Evolutionary conservation across 2,329 filamentous ascomycete species (phyloP), one percentile per base, ranked within the genome.

Genomic region (Ceratocystiopsis sp.): DNA sequence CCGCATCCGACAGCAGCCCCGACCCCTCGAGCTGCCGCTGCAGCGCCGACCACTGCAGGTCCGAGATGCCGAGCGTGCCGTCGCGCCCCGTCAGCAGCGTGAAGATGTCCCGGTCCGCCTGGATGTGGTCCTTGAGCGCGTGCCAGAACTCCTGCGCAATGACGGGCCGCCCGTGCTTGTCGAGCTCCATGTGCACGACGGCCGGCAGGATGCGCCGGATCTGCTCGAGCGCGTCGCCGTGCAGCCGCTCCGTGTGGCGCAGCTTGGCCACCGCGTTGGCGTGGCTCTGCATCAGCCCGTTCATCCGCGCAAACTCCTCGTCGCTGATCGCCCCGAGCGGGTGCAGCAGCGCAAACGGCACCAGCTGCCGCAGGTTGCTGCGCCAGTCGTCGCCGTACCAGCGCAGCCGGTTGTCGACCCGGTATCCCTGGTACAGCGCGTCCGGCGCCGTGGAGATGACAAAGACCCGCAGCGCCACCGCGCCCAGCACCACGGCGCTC

Each of bases 71-170:
- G 14, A 61, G 53, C 17, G 58, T 60, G n/a, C 55, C 56, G 15
- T 62, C 53, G 3, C 57, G 54, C 3, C 58, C 55, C 29, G 61
- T 60, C 34, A 69, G 61, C 3, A 73, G 51, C 3, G 60, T 66
- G 35, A 73, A 54, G 35, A 75, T 62, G 29, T 60, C 58, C 2
- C 60, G 60, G 37, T 73, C 70, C 1, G 61, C 56, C 17, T 60
- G 60, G 40, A 81, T 68, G 45, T 69, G 64, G 42, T 70, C 67
- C 19, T 66, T 63, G 10, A 85, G 55, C 0, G 78, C 79, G 44
- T 73, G 64, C 71, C 75, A 85, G 46, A 85, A 81, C 3, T 75
- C 67, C 19, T 72, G 64, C 0, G 70, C 61, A 15, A 84, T 69
- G 18, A 69, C 59, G 0, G 63, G 57, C 11, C 68, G 64, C 14